Percentiles rank a stretch among this genome's conserved stretches.
phyloP scores from a whole-genome alignment of 805 yeast genomes.

The Metschnikowia gelsemii region DNA sequence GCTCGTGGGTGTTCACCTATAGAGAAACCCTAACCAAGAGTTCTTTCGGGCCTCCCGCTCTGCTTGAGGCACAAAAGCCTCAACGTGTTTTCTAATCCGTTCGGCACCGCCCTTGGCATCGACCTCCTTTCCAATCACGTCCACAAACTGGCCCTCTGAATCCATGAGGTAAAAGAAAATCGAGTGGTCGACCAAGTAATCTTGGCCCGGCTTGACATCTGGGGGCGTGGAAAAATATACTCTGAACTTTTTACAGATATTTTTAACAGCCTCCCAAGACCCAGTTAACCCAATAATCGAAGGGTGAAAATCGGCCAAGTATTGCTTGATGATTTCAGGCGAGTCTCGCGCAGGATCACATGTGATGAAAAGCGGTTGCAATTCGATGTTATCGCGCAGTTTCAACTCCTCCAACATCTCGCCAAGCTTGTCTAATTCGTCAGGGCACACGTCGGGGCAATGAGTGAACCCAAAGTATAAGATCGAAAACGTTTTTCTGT shows the following conservation, averaged over 20 bases:
- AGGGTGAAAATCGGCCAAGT: conserved; percentile 86
- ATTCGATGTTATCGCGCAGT: conserved; percentile 48
- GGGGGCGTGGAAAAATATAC: conserved; percentile 98
- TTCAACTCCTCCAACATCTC: conserved; percentile 64
- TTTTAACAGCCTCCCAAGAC: conserved; percentile 77
- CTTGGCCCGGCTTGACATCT: conserved; percentile 91
- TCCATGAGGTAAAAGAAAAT: conserved; percentile 97
- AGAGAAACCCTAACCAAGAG: conserved; percentile 59
- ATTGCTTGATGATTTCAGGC: conserved; percentile 80
- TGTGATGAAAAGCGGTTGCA: conserved; percentile 89
- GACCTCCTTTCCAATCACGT: conserved; percentile 90
- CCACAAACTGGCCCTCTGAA: conserved; percentile 95
- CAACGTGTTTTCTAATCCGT: conserved; percentile 72
- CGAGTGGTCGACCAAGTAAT: conserved; percentile 94
- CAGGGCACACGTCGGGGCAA: conserved; percentile 99
- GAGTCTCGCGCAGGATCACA: conserved; percentile 97
- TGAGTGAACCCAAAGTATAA: conserved; percentile 96
- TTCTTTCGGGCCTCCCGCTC: conserved; percentile 65
- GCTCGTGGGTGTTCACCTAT: conserved; percentile 32
- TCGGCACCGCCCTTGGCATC: conserved; percentile 74
- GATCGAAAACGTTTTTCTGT: conserved; percentile 62
- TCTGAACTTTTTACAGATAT: conserved; percentile 82
- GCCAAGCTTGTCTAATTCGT: conserved; percentile 91
- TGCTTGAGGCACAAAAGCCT: conserved; percentile 69
- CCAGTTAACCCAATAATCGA: conserved; percentile 91